A percentile compares a stretch with the other conserved stretches of the same genome.
Conservation (phyloP, 2,329 filamentous ascomycete species). For the Tolypocladium inflatum region DNA sequence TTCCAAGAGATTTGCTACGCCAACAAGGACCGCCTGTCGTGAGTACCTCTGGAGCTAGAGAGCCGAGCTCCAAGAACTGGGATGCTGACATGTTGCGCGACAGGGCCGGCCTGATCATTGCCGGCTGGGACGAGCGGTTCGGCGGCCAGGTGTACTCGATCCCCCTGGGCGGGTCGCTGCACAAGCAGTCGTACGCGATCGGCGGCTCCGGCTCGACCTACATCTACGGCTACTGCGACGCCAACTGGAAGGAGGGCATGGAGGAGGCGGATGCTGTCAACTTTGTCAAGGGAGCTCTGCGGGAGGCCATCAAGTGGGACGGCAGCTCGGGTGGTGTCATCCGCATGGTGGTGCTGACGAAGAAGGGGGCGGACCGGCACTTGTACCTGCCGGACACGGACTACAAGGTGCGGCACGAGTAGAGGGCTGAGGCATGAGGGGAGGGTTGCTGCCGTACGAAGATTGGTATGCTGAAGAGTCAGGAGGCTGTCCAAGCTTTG, state of each 20-base stretch:
- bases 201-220: conserved; percentile 96
- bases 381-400: conserved; percentile 89
- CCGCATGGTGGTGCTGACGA: conserved; percentile 91
- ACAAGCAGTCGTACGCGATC: conserved; percentile 95
- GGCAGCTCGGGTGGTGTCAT: conserved; percentile 98
- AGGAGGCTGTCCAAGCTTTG: neutral
- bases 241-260: conserved; percentile 93
- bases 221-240: conserved; percentile 98
- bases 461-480: neutral
- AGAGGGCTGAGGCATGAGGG: conserved; percentile 21
- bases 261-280: conserved; percentile 80
- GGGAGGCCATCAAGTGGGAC: conserved; percentile 98
- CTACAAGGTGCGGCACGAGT: conserved; percentile 66
- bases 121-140: conserved; percentile 92
- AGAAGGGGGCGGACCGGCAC: conserved; percentile 82
- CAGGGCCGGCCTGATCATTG: conserved; percentile 94
- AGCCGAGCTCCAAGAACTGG: neutral
- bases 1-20: conserved; percentile 98
- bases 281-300: conserved; percentile 85
- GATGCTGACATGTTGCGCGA: conserved; percentile 7
- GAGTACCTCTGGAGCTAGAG: conserved; percentile 22
- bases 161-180: conserved; percentile 87
- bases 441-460: neutral
- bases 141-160: conserved; percentile 98
- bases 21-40: conserved; percentile 93